Evolutionary conservation across 129 eudicot genomes (phyloP).

Genomic region (Pittosporum tobira): DNA sequence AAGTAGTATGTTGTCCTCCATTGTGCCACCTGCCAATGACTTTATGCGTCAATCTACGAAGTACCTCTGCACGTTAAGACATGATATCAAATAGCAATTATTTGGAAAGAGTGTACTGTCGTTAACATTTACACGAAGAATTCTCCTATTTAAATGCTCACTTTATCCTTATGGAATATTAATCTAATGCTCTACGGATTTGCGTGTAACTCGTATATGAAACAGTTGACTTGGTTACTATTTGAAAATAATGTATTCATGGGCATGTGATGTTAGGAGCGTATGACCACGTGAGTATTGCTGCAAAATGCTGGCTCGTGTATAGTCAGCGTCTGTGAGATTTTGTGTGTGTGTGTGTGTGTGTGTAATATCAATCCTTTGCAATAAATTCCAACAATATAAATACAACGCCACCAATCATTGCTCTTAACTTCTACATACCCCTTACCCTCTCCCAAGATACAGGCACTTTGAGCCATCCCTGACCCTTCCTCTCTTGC

Average conservation of each 20-base stretch:
- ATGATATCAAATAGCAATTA: neutral
- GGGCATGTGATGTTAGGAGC: slow-evolving; percentile 45
- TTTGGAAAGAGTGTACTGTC: too few species aligned
- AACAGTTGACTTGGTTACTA: neutral
- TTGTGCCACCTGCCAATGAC: neutral
- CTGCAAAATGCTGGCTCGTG: too few species aligned
- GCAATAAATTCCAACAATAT: slow-evolving; percentile 34
- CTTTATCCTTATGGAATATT: neutral
- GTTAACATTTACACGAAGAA: too few species aligned
- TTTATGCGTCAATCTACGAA: neutral
- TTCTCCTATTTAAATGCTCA: too few species aligned
- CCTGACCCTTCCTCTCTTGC: slow-evolving; percentile 12
- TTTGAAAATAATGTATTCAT: slow-evolving; percentile 19
- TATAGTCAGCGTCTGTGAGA: too few species aligned
- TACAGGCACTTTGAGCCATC: slow-evolving; percentile 15
- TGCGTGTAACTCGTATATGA: neutral
- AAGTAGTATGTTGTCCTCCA: neutral
- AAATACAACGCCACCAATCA: slow-evolving; percentile 31
- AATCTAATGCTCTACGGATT: neutral
- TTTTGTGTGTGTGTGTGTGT: too few species aligned
- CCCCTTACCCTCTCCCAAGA: too few species aligned
- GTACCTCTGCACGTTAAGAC: neutral
- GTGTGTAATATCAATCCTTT: slow-evolving; percentile 7
- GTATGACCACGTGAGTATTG: slow-evolving; percentile 34
- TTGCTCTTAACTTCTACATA: slow-evolving; percentile 23